Evolutionary conservation across 2,329 filamentous ascomycete species (phyloP).

Genomic region (Arthrobotrys sphaeroides): DNA sequence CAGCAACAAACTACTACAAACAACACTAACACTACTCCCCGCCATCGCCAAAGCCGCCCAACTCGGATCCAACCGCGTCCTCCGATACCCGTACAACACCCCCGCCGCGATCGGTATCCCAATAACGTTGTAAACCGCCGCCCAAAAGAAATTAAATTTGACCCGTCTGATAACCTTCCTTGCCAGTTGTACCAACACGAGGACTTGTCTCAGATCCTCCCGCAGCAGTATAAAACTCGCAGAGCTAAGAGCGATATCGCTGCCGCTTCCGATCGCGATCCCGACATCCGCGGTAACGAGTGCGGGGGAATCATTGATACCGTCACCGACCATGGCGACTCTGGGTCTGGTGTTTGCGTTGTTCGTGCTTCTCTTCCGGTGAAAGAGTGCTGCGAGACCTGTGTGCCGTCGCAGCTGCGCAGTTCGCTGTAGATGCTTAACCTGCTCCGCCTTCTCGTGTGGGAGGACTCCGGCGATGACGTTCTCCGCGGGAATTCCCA

Average conservation of each 20-base stretch:
- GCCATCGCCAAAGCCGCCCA: constrained; percentile 96
- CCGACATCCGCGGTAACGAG: constrained; percentile 82
- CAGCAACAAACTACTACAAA: constrained; percentile 80
- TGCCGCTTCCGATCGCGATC: constrained; percentile 82
- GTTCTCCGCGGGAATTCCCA: constrained; percentile 77
- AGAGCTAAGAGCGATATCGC: constrained; percentile 82
- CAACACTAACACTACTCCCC: constrained; percentile 86
- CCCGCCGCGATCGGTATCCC: constrained; percentile 84
- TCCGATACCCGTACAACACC: constrained; percentile 69
- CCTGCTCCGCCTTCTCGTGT: constrained; percentile 79
- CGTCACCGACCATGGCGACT: constrained; percentile 86
- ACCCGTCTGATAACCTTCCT: constrained; percentile 78
- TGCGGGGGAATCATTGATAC: constrained; percentile 85
- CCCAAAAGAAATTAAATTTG: constrained; percentile 87
- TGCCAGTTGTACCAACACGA: constrained; percentile 77
- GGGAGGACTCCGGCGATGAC: constrained; percentile 89
- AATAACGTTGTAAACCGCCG: constrained; percentile 79
- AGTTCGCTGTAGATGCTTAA: constrained; percentile 70
- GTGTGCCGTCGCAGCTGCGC: constrained; percentile 37
- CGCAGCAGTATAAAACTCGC: constrained; percentile 83
- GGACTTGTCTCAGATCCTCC: constrained; percentile 73
- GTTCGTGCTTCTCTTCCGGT: constrained; percentile 17
- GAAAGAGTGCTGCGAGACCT: constrained; percentile 28
- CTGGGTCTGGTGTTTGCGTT: constrained; percentile 62
- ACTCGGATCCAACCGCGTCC: constrained; percentile 71